Conservation (phyloP, 306 rosid species). For the Castanospermum australe region DNA sequence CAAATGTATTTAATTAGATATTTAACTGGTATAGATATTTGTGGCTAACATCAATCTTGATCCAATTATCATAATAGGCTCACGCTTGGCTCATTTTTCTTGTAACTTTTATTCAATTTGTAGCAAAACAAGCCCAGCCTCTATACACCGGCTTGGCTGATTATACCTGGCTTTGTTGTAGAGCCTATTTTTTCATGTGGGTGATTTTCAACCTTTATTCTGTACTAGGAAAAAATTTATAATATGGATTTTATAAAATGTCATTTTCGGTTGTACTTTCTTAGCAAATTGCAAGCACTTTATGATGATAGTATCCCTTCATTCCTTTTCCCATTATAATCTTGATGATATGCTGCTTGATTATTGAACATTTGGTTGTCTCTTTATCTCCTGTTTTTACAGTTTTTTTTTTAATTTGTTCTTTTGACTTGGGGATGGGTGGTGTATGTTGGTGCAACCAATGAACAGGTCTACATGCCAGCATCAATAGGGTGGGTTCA, state of each 20-base stretch:
- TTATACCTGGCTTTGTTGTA: background rate
- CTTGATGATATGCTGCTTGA: background rate
- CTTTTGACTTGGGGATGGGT: background rate
- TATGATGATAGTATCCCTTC: background rate
- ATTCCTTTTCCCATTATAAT: background rate
- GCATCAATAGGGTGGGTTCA: constrained; percentile 22
- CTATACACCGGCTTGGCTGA: background rate
- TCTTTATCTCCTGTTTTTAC: background rate
- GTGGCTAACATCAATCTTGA: background rate
- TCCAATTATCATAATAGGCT: background rate
- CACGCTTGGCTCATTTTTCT: too few species aligned
- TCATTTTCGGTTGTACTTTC: background rate
- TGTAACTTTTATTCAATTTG: too few species aligned
- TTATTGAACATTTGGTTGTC: background rate
- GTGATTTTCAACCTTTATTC: background rate
- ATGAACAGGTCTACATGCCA: constrained; percentile 41
- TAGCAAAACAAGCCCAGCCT: background rate
- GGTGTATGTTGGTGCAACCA: background rate
- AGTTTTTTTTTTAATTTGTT: background rate
- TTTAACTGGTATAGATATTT: background rate
- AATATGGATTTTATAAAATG: too few species aligned
- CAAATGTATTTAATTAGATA: background rate
- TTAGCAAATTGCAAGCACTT: background rate
- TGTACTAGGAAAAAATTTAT: too few species aligned
- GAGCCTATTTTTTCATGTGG: background rate